phyloP scores from a whole-genome alignment of 306 rosid genomes.

The Ziziphus jujuba region DNA sequence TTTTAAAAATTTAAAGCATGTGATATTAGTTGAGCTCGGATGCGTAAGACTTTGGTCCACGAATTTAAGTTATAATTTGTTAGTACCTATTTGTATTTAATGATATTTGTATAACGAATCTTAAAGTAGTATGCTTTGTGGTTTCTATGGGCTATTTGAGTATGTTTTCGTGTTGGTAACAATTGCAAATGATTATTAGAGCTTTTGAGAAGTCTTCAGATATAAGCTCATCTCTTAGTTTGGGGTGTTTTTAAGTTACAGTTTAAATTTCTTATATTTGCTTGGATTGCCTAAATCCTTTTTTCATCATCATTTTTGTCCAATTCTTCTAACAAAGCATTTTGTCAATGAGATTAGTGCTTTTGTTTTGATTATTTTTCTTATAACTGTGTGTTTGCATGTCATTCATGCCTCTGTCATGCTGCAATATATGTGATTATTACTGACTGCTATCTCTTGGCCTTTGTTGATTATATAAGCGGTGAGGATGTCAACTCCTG shows the following conservation, averaged over 20 bases:
- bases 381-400: neutral
- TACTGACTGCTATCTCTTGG: conserved; percentile 14
- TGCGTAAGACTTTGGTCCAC: neutral
- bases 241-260: neutral
- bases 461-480: conserved; percentile 41
- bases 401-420: neutral
- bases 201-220: conserved; percentile 5
- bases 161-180: conserved; percentile 2
- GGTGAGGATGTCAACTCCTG: conserved; percentile 88
- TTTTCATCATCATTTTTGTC: neutral
- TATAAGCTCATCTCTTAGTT: neutral
- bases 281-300: neutral
- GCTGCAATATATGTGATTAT: conserved; percentile 5
- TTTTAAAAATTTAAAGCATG: neutral
- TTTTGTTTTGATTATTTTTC: neutral
- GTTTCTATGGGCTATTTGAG: conserved; percentile 3
- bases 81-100: neutral
- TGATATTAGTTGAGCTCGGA: conserved; percentile 10
- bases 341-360: neutral
- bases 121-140: neutral
- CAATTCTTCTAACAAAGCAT: neutral
- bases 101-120: neutral
- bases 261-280: neutral
- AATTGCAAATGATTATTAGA: conserved; percentile 14
- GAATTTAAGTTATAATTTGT: neutral